Base-by-base conservation (phyloP, 2,329 filamentous ascomycete species). In the Ophiobolus disseminans region DNA sequence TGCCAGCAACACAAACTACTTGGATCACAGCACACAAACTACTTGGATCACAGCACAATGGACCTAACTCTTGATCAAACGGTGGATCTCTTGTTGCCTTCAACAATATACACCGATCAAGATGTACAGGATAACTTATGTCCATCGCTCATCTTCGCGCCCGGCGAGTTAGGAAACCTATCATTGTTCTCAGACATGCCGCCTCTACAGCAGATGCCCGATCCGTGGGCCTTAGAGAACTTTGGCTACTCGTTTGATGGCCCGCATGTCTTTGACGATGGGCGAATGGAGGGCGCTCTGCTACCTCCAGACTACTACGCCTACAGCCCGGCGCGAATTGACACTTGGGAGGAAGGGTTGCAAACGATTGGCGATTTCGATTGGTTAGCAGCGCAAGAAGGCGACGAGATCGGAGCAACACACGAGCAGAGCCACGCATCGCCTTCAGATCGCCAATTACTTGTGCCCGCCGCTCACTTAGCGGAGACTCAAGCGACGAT, bases 351-450 rank as follows among this genome's bases (percentile, higher is more conserved):
- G 17, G 63, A 67, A 1, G 60, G 58, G 3, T 28, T 57, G 6
- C 39, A 55, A 16, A 48, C 45, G 4, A 69, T 69, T 38, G 63
- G 65, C 2, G 48, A 53, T 1, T 66, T 63, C 16, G 60, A 68
- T 28, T 68, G 66, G 65, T 20, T 16, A 10, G 8, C 5, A 23
- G 7, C 16, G 16, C 21, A 31, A 13, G 28, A 32, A 28, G n/a
- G n/a, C n/a, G 20, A 31, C 1, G n/a, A 39, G 2, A 7, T 22
- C 9, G 10, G 16, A 13, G 14, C 4, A 10, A 10, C n/a, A 16
- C 11, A n/a, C 5, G 17, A 3, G 35, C n/a, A n/a, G 22, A 25
- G 20, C 14, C n/a, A n/a, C n/a, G n/a, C n/a, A n/a, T n/a, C n/a
- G n/a, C n/a, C n/a, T n/a, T n/a, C n/a, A n/a, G n/a, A n/a, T n/a